These are phyloP conservation scores for Hyphodiscus sp. DNA, from an alignment of 2,329 filamentous ascomycete genomes.

Conservation along the genomic window DNA sequence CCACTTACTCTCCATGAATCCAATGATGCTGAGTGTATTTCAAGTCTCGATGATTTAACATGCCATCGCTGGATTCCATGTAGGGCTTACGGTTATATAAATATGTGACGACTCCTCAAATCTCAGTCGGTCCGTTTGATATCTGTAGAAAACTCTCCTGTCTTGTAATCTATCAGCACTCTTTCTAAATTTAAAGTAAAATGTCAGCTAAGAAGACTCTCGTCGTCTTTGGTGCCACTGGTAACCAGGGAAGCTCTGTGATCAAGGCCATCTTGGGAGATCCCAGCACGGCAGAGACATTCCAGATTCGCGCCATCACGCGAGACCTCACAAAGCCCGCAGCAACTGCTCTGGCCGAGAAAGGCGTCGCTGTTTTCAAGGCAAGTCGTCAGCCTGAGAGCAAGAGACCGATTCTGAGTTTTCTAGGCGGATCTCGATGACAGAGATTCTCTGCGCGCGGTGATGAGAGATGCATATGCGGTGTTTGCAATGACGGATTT, in stretches of 20 bases:
- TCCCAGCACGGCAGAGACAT: slow-evolving; percentile 33
- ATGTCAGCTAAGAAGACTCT: slow-evolving; percentile 27
- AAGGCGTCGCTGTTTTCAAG: slow-evolving; percentile 26
- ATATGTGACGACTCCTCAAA: background rate
- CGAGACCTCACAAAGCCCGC: slow-evolving; percentile 37
- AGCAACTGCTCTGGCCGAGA: slow-evolving; percentile 32
- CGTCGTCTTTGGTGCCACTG: slow-evolving; percentile 38
- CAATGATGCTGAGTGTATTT: background rate
- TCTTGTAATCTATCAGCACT: background rate
- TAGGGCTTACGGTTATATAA: too few species aligned
- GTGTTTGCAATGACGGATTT: background rate
- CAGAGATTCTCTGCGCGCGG: slow-evolving; percentile 28
- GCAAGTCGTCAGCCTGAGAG: slow-evolving; percentile 19
- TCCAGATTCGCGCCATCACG: slow-evolving; percentile 40
- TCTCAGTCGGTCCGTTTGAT: background rate
- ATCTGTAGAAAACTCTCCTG: background rate
- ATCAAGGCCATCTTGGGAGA: slow-evolving; percentile 37
- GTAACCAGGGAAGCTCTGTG: slow-evolving; percentile 43
- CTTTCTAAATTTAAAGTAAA: background rate
- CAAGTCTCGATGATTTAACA: too few species aligned
- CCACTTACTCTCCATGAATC: background rate
- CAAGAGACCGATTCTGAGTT: slow-evolving; percentile 24
- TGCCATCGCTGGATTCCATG: too few species aligned
- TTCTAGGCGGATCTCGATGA: slow-evolving; percentile 34
- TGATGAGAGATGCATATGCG: slow-evolving; percentile 11